Evolutionary conservation across 257 asterid species (phyloP), one percentile per base, ranked within the genome.

Genomic region (Marsdenia floribunda): DNA sequence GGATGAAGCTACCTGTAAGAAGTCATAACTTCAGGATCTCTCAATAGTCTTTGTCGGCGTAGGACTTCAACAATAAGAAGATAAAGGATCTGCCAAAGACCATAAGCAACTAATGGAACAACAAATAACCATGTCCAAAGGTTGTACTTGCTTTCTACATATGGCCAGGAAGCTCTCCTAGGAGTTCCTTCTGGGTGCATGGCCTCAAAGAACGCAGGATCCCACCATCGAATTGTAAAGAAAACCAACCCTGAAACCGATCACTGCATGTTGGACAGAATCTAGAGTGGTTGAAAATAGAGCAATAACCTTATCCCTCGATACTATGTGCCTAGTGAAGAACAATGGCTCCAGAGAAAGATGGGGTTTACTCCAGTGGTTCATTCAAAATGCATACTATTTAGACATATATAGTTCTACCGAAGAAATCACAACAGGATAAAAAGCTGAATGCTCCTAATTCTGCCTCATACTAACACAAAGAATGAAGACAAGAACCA

Each of bases 221-320:
- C 97, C 98, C 99, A 92, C 99, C 99, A 95, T 73, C 99, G 87
- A 66, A 95, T 90, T 29, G 98, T 95, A 89, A 95, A 92, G 90
- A 87, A 92, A 80, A 95, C 99, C 80, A 95, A 78, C 53, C 99
- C 99, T 94, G 88, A 13, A 88, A 71, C 15, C 38, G 82, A 73
- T 29, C 76, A 38, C 49, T 24, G 44, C 63, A 80, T 5, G 58
- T 64, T 42, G 70, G 64, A 57, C 11, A 15, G 11, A 37, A 12
- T 29, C 4, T 8, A 70, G 29, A 26, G 22, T 47, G 33, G 61
- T 26, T 8, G 19, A 76, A 26, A 57, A 21, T 35, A 4, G 16
- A 42, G 33, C 26, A 64, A 64, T 35, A 24, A 49, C 21, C n/a
- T 72, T 52, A 53, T 13, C 54, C 21, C 54, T 3, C 4, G n/a